A percentile compares a stretch with the other conserved stretches of the same genome.
phyloP scores from a whole-genome alignment of 495 filamentous ascomycete genomes.

The Ascobolus immersus region DNA sequence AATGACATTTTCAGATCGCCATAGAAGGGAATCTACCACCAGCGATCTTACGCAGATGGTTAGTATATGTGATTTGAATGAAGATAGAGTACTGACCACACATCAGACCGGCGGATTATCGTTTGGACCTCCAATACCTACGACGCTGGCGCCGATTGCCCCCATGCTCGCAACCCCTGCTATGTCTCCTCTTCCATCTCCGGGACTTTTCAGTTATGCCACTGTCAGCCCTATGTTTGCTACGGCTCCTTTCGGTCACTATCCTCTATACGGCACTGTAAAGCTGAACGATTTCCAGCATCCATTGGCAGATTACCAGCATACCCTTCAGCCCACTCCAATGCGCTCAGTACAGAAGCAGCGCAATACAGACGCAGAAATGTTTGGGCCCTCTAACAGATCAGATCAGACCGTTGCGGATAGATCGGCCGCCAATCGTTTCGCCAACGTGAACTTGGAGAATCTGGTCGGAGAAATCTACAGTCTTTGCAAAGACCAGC shows the following conservation, averaged over 20 bases:
- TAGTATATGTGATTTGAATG: not conserved
- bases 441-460: constrained; percentile 52
- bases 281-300: no score
- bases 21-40: constrained; percentile 12
- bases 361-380: constrained; percentile 36
- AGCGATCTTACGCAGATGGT: constrained; percentile 3
- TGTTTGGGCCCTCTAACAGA: constrained; percentile 6
- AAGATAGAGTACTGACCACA: constrained; percentile 3
- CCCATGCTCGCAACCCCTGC: constrained; percentile 11
- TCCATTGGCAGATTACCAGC: constrained; percentile 13
- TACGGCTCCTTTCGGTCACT: constrained; percentile 8
- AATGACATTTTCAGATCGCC: constrained; percentile 11
- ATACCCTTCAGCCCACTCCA: constrained; percentile 6
- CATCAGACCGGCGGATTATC: constrained; percentile 8
- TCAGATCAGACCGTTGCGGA: constrained; percentile 4
- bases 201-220: constrained; percentile 14
- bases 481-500: constrained; percentile 78
- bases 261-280: constrained; percentile 14
- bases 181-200: constrained; percentile 15
- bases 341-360: constrained; percentile 40
- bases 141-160: constrained; percentile 7
- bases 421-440: constrained; percentile 32
- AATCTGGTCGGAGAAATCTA: constrained; percentile 59
- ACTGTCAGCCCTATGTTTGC: constrained; percentile 10
- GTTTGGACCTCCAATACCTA: constrained; percentile 14